phyloP scores from a whole-genome alignment of 768 basidiomycete genomes.

The Holtermanniella nyarrowii region DNA sequence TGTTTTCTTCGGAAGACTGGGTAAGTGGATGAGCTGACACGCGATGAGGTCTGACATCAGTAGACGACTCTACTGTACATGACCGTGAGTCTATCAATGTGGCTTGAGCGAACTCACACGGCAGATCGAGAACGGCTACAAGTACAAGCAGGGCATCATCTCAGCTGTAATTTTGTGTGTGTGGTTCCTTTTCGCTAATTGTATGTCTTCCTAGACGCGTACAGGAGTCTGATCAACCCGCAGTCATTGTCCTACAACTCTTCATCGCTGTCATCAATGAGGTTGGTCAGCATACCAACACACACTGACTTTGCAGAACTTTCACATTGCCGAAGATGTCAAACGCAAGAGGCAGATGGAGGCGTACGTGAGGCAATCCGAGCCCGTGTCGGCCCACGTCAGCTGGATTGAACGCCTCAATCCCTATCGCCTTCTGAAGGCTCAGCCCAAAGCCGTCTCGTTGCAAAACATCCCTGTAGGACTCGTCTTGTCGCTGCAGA shows the following conservation, averaged over 20 bases:
- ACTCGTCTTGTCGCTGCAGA: conserved; percentile 68
- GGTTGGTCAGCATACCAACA: conserved; percentile 12
- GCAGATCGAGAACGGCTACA: conserved; percentile 53
- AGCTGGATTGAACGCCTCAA: conserved; percentile 69
- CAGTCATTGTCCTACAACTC: conserved; percentile 86
- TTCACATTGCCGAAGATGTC: conserved; percentile 78
- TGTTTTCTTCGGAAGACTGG: conserved; percentile 94
- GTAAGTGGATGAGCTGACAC: neutral
- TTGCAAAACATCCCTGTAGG: conserved; percentile 63
- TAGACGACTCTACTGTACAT: conserved; percentile 21
- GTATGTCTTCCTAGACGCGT: conserved; percentile 46
- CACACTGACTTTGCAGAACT: conserved; percentile 49
- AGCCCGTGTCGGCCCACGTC: conserved; percentile 40
- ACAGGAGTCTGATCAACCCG: neutral
- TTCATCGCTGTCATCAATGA: conserved; percentile 97
- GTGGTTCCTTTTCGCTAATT: conserved; percentile 89
- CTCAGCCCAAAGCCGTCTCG: conserved; percentile 60
- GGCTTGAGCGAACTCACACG: conserved; percentile 30
- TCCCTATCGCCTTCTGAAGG: conserved; percentile 73
- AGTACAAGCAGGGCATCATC: conserved; percentile 59
- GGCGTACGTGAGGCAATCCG: conserved; percentile 48
- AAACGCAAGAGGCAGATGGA: conserved; percentile 73
- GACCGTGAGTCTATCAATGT: conserved; percentile 6
- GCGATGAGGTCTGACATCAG: neutral
- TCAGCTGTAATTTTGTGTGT: conserved; percentile 60